phyloP scores from a whole-genome alignment of 2,329 filamentous ascomycete genomes.

The Colletotrichum tanaceti region DNA sequence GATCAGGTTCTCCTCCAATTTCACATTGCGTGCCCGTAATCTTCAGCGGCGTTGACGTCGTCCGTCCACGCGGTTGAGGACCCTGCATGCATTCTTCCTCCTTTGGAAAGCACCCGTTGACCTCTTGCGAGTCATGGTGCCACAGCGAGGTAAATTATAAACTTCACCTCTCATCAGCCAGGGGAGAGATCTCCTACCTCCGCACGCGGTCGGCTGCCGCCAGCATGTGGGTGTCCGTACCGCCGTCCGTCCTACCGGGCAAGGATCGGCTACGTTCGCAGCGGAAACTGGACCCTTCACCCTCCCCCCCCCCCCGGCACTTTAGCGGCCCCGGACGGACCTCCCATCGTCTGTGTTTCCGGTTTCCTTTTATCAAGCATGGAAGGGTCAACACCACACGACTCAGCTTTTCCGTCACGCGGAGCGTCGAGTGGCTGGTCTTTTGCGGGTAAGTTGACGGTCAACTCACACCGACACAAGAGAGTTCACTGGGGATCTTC shows the following conservation, averaged over 20 bases:
- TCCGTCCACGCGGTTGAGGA: slow-evolving; percentile 1
- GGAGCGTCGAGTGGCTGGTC: background rate
- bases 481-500: background rate
- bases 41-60: background rate
- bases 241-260: background rate
- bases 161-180: background rate
- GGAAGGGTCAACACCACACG: background rate
- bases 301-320: too few relatives aligned
- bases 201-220: background rate
- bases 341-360: background rate
- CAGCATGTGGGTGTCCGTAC: background rate
- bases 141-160: background rate
- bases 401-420: slow-evolving; percentile 5
- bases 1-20: background rate
- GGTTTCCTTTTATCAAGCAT: slow-evolving; percentile 4
- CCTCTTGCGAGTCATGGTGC: slow-evolving; percentile 22
- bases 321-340: background rate
- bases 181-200: background rate
- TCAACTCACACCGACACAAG: background rate
- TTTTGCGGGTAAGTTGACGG: background rate
- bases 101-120: background rate
- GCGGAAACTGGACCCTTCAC: too few relatives aligned
- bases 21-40: background rate
- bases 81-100: background rate
- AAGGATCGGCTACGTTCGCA: slow-evolving; percentile 2